phyloP scores from a whole-genome alignment of 768 basidiomycete species.

The Suillus hirtellus region DNA sequence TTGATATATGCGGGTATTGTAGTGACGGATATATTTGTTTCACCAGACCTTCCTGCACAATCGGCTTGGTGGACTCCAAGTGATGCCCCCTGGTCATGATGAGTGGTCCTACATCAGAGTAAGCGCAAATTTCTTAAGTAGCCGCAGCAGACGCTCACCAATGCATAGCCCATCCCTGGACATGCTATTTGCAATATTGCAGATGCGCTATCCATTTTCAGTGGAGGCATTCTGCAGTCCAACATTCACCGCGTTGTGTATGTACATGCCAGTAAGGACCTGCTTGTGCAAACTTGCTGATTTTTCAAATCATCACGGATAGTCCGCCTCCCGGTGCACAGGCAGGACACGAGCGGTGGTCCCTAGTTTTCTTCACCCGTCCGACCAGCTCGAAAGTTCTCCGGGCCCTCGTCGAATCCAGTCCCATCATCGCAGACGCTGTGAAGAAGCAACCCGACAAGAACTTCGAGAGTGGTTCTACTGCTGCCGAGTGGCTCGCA shows the following conservation, averaged over 20 bases:
- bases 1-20: neutral
- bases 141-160: neutral
- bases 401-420: constrained; percentile 52
- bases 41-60: constrained; percentile 67
- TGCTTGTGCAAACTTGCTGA: neutral
- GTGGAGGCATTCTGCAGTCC: constrained; percentile 63
- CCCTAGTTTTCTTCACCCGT: constrained; percentile 67
- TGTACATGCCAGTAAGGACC: constrained; percentile 18
- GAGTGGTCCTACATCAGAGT: constrained; percentile 72
- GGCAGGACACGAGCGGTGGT: constrained; percentile 55
- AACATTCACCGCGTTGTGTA: constrained; percentile 65
- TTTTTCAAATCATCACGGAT: neutral
- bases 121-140: neutral
- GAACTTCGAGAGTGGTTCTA: constrained; percentile 38
- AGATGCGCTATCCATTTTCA: constrained; percentile 61
- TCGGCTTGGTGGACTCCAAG: constrained; percentile 68
- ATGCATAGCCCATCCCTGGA: constrained; percentile 47
- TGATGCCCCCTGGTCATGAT: constrained; percentile 58
- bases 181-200: constrained; percentile 64
- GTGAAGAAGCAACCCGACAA: constrained; percentile 36
- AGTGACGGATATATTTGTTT: neutral
- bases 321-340: constrained; percentile 60
- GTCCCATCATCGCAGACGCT: constrained; percentile 48
- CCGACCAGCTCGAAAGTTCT: constrained; percentile 55
- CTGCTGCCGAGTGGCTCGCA: constrained; percentile 43